Percentiles rank a stretch among this genome's conserved stretches.
Evolutionary conservation across 2,329 filamentous ascomycete species (phyloP).

Genomic region (Leptosphaerulina australis): DNA sequence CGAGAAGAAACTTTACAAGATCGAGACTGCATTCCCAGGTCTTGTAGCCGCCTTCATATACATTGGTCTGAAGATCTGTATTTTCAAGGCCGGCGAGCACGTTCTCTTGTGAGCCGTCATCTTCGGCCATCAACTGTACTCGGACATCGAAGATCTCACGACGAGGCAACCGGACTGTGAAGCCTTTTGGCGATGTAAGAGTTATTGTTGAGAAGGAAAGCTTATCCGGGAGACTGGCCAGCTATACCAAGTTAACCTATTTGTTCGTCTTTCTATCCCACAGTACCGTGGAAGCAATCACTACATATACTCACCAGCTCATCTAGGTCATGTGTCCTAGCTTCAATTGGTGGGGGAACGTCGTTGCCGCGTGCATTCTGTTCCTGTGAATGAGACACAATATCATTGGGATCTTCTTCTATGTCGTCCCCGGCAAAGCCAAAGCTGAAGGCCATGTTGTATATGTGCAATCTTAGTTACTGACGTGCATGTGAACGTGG

Average conservation of each 20-base stretch:
- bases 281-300: too few species aligned
- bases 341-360: conserved; percentile 42
- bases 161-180: conserved; percentile 65
- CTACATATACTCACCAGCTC: conserved; percentile 58
- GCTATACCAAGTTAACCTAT: conserved; percentile 53
- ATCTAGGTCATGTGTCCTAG: conserved; percentile 52
- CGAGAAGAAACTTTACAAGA: conserved; percentile 68
- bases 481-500: conserved; percentile 15
- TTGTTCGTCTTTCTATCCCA: conserved; percentile 55
- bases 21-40: conserved; percentile 88
- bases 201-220: conserved; percentile 70
- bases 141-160: conserved; percentile 82
- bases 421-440: conserved; percentile 66
- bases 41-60: conserved; percentile 89
- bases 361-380: conserved; percentile 5
- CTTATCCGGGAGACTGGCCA: conserved; percentile 70
- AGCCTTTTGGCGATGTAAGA: conserved; percentile 65
- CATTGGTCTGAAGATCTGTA: conserved; percentile 78
- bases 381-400: conserved; percentile 18
- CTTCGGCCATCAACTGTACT: conserved; percentile 78
- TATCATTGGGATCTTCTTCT: conserved; percentile 54
- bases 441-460: conserved; percentile 58
- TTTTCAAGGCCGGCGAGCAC: conserved; percentile 49
- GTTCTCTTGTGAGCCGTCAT: conserved; percentile 48
- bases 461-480: neutral